phyloP scores from a whole-genome alignment of 2,329 filamentous ascomycete genomes.

The Esteya vermicola region DNA sequence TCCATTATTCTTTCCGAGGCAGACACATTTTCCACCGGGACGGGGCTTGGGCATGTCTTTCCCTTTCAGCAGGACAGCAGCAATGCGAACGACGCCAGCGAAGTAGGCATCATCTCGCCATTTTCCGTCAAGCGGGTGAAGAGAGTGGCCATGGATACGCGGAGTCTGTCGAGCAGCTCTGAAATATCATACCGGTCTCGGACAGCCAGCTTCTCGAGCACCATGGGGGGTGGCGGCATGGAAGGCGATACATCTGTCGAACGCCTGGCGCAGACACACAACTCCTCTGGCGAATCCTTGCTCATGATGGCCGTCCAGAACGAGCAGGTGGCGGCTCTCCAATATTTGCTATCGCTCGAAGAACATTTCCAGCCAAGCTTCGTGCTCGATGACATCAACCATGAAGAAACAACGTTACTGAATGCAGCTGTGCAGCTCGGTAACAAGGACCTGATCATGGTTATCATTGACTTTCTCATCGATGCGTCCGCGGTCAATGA shows the following conservation, averaged over 20 bases:
- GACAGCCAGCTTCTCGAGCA: constrained; percentile 58
- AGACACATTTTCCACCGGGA: constrained; percentile 39
- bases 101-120: constrained; percentile 15
- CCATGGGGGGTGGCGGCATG: constrained; percentile 54
- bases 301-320: constrained; percentile 74
- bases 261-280: constrained; percentile 56
- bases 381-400: constrained; percentile 73
- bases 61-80: constrained; percentile 49
- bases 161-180: constrained; percentile 78
- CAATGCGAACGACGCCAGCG: constrained; percentile 8
- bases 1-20: constrained; percentile 26
- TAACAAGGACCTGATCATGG: constrained; percentile 58
- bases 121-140: constrained; percentile 44
- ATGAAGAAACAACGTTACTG: constrained; percentile 76
- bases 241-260: constrained; percentile 82
- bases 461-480: constrained; percentile 58
- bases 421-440: constrained; percentile 84
- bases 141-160: constrained; percentile 76
- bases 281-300: constrained; percentile 65
- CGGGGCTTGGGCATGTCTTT: constrained; percentile 70
- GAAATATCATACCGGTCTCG: constrained; percentile 71
- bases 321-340: constrained; percentile 55
- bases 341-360: constrained; percentile 63
- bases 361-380: constrained; percentile 59
- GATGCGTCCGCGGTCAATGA: constrained; percentile 29